A percentile compares a stretch with the other conserved stretches of the same genome.
Evolutionary conservation across 2,329 filamentous ascomycete species (phyloP).

Genomic region (Diaporthe australafricana): DNA sequence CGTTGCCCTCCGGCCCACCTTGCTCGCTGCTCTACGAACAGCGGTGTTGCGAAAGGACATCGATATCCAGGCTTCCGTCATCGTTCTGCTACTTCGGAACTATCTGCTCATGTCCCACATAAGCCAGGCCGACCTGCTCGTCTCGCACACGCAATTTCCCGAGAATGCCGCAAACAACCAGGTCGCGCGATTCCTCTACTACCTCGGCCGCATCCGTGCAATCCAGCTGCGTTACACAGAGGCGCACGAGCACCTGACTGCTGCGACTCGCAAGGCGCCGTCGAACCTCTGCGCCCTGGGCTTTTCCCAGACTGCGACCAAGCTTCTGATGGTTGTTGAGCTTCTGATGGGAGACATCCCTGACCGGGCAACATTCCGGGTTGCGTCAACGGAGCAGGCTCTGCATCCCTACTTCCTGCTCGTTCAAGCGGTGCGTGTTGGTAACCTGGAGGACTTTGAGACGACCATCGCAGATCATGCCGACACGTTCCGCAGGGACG

Average conservation of each 20-base stretch:
- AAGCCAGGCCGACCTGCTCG: slow-evolving; percentile 92
- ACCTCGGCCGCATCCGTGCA: slow-evolving; percentile 93
- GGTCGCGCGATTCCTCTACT: slow-evolving; percentile 96
- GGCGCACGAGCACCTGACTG: slow-evolving; percentile 92
- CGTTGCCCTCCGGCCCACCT: slow-evolving; percentile 84
- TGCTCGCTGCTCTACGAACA: slow-evolving; percentile 90
- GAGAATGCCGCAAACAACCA: slow-evolving; percentile 97
- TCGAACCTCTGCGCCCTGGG: slow-evolving; percentile 89
- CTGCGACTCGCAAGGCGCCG: slow-evolving; percentile 94
- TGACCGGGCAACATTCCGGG: slow-evolving; percentile 92
- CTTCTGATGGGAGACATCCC: slow-evolving; percentile 98
- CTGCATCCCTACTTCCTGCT: slow-evolving; percentile 94
- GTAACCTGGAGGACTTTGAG: slow-evolving; percentile 93
- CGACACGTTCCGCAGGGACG: slow-evolving; percentile 89
- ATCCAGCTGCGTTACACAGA: slow-evolving; percentile 98
- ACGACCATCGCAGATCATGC: slow-evolving; percentile 85
- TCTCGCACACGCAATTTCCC: slow-evolving; percentile 96
- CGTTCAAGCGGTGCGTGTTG: slow-evolving; percentile 95
- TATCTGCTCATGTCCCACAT: slow-evolving; percentile 98
- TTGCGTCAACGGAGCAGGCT: slow-evolving; percentile 85
- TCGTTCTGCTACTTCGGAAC: slow-evolving; percentile 92
- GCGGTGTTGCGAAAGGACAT: slow-evolving; percentile 97
- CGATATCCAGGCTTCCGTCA: slow-evolving; percentile 96
- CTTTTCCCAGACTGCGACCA: slow-evolving; percentile 95
- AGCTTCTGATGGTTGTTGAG: slow-evolving; percentile 96